Base-by-base conservation (phyloP, 1,139 yeast species). In the Lodderomyces pseudojiufengensis region DNA sequence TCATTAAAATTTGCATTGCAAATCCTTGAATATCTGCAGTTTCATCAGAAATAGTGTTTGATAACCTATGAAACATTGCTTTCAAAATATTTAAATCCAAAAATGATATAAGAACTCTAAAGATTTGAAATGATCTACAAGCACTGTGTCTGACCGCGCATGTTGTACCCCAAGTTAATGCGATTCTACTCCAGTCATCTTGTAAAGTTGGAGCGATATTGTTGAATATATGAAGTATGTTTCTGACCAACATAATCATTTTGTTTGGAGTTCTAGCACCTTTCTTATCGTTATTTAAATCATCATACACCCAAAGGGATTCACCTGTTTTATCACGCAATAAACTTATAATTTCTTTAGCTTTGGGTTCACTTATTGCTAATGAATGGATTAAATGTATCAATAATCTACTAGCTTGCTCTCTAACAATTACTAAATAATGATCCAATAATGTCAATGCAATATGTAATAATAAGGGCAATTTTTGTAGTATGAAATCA, bases 101-200 rank as follows among this genome's bases (percentile, higher is more conserved):
- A 47, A 82, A 80, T 10, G 85, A 76, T 11, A 88, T 63, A 36
- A 92, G 61, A 4, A 95, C 85, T 33, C 99, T 69, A 61, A 90
- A 92, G 0, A 88, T 73, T 55, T 94, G 98, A 58, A 94, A 92
- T 0, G 97, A 88, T 23, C 98, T 76, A 50, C 98, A 92, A 0
- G 99, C 98, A 51, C 92, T 78, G 55, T 94, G 99, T 50, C 97
- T 74, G 0, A 92, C 98, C 2, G 97, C 95, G 63, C 98, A 92
- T 1, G 96, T 81, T 0, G 98, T 92, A 0, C 98, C 97, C 98
- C 98, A 94, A 26, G 73, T 72, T 32, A 94, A 66, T 0, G 97
- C 86, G 2, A 78, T 79, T 32, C 83, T 65, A 35, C 95, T 83
- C 98, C 98, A 87, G 37, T 81, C 83, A 34, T 75, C 76, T 50